These are phyloP conservation scores for Epicoccum nigrum DNA, from an alignment of 2,329 filamentous ascomycete genomes.

Conservation along the genomic window DNA sequence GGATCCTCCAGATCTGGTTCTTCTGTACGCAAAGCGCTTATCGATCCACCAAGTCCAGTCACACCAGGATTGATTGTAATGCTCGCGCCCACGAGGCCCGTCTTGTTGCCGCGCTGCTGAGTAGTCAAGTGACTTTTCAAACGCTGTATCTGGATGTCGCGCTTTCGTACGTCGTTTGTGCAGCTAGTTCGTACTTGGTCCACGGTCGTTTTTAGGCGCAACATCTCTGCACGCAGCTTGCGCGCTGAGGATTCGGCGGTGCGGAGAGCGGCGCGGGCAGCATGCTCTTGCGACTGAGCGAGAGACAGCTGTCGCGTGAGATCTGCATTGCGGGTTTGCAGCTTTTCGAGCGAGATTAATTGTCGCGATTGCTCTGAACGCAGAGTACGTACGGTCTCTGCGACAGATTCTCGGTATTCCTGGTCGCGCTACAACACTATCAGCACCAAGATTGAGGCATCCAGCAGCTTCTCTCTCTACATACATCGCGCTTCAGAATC, in stretches of 20 bases:
- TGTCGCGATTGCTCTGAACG: constrained; percentile 78
- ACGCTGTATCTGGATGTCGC: constrained; percentile 85
- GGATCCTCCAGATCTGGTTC: constrained; percentile 59
- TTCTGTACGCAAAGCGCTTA: constrained; percentile 59
- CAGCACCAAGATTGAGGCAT: constrained; percentile 10
- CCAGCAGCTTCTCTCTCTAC: constrained; percentile 29
- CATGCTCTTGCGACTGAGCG: constrained; percentile 72
- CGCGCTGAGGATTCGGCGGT: constrained; percentile 76
- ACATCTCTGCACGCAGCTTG: constrained; percentile 82
- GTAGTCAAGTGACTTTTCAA: constrained; percentile 87
- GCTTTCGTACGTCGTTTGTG: constrained; percentile 86
- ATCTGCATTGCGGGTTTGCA: constrained; percentile 62
- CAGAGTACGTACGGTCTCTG: constrained; percentile 75
- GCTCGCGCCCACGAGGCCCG: constrained; percentile 54
- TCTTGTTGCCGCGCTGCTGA: constrained; percentile 56
- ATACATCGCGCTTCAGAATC: constrained; percentile 85
- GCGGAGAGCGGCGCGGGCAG: constrained; percentile 71
- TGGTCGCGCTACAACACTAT: constrained; percentile 74
- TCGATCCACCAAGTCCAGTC: constrained; percentile 31
- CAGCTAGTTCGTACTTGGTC: constrained; percentile 85
- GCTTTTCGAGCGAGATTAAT: constrained; percentile 67
- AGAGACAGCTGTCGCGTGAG: constrained; percentile 62
- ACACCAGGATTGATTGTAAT: constrained; percentile 53
- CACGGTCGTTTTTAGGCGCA: constrained; percentile 77
- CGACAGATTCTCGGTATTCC: constrained; percentile 83